Percentiles rank a stretch among this genome's conserved stretches.
These are phyloP conservation scores for Apiospora rasikravindrae DNA, from an alignment of 2,329 filamentous ascomycete genomes.

Conservation along the genomic window DNA sequence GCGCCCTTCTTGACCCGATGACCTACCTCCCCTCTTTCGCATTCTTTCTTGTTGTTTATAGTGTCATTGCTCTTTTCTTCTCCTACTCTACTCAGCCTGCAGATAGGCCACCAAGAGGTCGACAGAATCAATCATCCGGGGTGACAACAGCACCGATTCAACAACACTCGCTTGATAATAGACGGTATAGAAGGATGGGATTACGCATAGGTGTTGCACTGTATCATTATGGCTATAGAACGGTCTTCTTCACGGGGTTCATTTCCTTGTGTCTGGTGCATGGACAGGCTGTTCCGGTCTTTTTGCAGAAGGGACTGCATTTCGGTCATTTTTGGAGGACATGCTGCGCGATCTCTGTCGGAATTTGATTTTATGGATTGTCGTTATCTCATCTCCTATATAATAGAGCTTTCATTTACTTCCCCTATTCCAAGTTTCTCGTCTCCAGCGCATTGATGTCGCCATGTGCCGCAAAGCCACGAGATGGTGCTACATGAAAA, in stretches of 20 bases:
- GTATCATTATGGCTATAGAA: not conserved
- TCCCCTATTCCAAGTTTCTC: not conserved
- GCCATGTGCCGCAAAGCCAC: not conserved
- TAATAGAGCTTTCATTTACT: not conserved
- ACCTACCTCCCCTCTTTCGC: not conserved
- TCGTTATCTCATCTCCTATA: not conserved
- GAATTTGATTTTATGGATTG: too few relatives aligned
- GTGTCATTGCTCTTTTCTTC: not conserved
- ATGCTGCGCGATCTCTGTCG: not conserved
- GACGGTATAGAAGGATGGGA: not conserved
- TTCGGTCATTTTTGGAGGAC: not conserved
- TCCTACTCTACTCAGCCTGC: not conserved
- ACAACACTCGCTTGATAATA: not conserved
- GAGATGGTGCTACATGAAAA: not conserved
- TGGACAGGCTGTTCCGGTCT: not conserved
- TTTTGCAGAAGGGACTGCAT: too few relatives aligned
- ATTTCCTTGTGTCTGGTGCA: not conserved
- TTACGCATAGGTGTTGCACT: not conserved
- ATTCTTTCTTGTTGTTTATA: not conserved
- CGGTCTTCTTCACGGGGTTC: not conserved
- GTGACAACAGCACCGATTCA: not conserved
- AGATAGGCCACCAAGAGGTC: not conserved
- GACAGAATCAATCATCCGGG: not conserved
- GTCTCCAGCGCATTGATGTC: not conserved
- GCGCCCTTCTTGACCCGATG: not conserved